Conservation (phyloP, 805 yeast species). For the Myxozyma sirexii region DNA sequence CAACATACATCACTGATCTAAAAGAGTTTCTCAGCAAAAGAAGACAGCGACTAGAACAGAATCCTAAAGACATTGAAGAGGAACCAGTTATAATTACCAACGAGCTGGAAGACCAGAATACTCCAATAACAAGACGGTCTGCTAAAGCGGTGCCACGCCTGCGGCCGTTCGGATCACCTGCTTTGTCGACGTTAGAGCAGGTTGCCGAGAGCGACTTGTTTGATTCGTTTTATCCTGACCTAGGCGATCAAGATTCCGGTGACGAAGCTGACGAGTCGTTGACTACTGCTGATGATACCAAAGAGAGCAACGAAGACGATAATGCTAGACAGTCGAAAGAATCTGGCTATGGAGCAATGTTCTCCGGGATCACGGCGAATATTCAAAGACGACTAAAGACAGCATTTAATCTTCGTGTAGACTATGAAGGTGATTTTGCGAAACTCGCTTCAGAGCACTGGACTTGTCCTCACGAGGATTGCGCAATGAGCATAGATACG, state of each 20-base stretch:
- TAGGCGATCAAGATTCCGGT: neutral
- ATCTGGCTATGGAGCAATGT: constrained; percentile 22
- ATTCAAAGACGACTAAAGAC: constrained; percentile 20
- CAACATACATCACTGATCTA: neutral
- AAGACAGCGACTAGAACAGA: too few species aligned
- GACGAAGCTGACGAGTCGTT: neutral
- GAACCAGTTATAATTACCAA: constrained; percentile 23
- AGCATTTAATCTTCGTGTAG: constrained; percentile 7
- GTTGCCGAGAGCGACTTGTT: constrained; percentile 14
- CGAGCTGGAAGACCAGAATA: constrained; percentile 5
- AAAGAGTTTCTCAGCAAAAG: neutral
- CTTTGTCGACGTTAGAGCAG: neutral
- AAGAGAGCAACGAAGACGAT: neutral
- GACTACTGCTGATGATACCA: neutral
- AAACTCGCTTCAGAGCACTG: constrained; percentile 6
- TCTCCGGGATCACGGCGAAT: constrained; percentile 8
- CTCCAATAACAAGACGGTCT: neutral
- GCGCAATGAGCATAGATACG: constrained; percentile 12
- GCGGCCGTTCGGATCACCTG: constrained; percentile 24
- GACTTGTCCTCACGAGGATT: constrained; percentile 29
- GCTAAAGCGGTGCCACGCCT: constrained; percentile 16
- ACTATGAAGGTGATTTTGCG: neutral
- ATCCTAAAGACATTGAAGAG: neutral
- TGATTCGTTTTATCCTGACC: neutral
- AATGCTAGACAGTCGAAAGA: constrained; percentile 7